Evolutionary conservation across 805 yeast genomes (phyloP).

Genomic region (Lipomyces spencermartinsiae): DNA sequence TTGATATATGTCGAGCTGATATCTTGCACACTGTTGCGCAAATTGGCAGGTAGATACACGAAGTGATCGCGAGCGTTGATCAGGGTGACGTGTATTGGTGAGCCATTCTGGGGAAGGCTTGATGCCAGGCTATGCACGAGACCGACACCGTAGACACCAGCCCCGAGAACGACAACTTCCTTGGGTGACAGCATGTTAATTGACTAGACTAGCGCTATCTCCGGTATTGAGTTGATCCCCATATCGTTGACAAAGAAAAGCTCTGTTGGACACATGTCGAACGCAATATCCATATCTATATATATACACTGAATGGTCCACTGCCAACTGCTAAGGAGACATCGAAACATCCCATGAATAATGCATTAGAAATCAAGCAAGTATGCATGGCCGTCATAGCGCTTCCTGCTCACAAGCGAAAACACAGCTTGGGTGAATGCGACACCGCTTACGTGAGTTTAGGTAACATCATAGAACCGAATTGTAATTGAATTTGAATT

Average conservation of each 20-base stretch:
- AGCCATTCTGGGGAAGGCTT: background rate
- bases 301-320: too few species aligned
- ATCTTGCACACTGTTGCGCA: conserved; percentile 28
- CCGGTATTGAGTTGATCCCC: background rate
- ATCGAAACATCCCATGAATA: background rate
- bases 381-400: background rate
- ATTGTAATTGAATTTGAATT: too few species aligned
- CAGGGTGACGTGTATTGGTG: conserved; percentile 18
- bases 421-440: too few species aligned
- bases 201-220: background rate
- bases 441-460: too few species aligned
- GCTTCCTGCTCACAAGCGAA: too few species aligned
- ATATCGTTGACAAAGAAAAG: background rate
- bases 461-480: too few species aligned
- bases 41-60: conserved; percentile 23
- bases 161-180: conserved; percentile 30
- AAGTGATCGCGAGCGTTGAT: conserved; percentile 25
- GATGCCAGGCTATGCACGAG: background rate
- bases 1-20: conserved; percentile 19
- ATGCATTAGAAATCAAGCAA: background rate
- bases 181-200: background rate
- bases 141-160: conserved; percentile 26
- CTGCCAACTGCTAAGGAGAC: background rate
- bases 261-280: background rate
- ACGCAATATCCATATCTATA: too few species aligned